phyloP scores from a whole-genome alignment of 2,329 filamentous ascomycete genomes.

The Arthrobotrys conoides region DNA sequence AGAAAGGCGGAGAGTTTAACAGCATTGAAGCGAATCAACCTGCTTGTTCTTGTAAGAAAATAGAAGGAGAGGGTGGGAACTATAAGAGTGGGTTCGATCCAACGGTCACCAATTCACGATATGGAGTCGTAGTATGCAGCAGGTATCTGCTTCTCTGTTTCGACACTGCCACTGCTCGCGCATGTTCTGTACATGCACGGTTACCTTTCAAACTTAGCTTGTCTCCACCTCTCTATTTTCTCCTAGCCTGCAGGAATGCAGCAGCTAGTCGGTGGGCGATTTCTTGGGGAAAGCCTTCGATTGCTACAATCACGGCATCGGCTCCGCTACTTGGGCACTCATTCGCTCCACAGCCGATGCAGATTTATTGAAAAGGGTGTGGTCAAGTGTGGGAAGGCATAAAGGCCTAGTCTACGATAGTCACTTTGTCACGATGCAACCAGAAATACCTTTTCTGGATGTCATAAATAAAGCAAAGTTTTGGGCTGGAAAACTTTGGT shows the following conservation, averaged over 20 bases:
- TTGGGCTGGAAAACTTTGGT: slow-evolving; percentile 30
- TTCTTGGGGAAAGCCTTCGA: slow-evolving; percentile 17
- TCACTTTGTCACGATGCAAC: slow-evolving; percentile 52
- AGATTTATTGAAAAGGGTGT: slow-evolving; percentile 46
- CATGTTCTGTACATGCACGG: slow-evolving; percentile 50
- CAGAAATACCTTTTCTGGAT: slow-evolving; percentile 34
- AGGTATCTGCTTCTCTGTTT: slow-evolving; percentile 38
- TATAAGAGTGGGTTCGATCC: slow-evolving; percentile 45
- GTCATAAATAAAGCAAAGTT: slow-evolving; percentile 22
- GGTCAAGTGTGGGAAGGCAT: slow-evolving; percentile 47
- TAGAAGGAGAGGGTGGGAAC: slow-evolving; percentile 42
- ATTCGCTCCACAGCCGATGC: slow-evolving; percentile 58
- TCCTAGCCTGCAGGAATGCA: slow-evolving; percentile 56
- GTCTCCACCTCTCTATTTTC: slow-evolving; percentile 52
- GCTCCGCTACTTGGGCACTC: slow-evolving; percentile 44
- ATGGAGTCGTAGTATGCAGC: slow-evolving; percentile 37
- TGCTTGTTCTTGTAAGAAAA: slow-evolving; percentile 48
- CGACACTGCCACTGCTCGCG: slow-evolving; percentile 53
- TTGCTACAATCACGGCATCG: slow-evolving; percentile 57
- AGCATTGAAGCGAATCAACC: slow-evolving; percentile 56
- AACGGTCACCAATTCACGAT: slow-evolving; percentile 51
- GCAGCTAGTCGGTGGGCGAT: slow-evolving; percentile 51
- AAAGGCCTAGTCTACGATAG: slow-evolving; percentile 31
- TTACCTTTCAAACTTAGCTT: slow-evolving; percentile 48
- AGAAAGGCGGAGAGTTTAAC: slow-evolving; percentile 48